Conservation (phyloP, 2,329 filamentous ascomycete species). For the Diaporthe longicolla region DNA sequence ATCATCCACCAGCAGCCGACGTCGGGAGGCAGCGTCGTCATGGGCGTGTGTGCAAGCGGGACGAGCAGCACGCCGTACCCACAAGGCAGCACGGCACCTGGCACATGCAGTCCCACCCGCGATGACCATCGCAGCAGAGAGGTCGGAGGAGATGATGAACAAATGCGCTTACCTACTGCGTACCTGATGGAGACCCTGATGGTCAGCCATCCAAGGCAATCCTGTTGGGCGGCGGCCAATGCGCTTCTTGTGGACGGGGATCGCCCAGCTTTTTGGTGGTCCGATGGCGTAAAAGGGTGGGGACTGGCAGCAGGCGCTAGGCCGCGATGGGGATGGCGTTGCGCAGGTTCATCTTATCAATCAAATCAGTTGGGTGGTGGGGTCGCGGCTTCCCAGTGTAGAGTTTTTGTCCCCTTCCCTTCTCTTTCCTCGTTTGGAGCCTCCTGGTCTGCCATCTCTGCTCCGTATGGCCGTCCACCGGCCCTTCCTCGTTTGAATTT, state of each 20-base stretch:
- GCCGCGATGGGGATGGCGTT: constrained; percentile 21
- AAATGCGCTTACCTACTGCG: constrained; percentile 37
- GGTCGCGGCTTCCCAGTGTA: not conserved
- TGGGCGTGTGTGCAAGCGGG: not conserved
- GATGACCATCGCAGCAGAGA: constrained; percentile 10
- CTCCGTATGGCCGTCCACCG: not conserved
- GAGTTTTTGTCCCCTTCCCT: not conserved
- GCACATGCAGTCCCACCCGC: not conserved
- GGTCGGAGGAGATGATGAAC: not conserved
- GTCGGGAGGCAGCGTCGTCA: constrained; percentile 19
- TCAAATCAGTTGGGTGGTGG: constrained; percentile 38
- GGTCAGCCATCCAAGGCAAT: constrained; percentile 33
- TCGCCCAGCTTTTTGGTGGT: not conserved
- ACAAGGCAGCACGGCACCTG: not conserved
- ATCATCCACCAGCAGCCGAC: constrained; percentile 10
- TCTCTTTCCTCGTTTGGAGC: not conserved
- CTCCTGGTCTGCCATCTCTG: not conserved
- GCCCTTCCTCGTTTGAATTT: constrained; percentile 6
- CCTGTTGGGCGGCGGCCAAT: constrained; percentile 34
- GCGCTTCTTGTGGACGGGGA: not conserved
- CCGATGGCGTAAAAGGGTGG: constrained; percentile 27
- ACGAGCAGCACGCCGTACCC: not conserved
- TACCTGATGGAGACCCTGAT: constrained; percentile 11
- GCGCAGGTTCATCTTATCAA: constrained; percentile 43
- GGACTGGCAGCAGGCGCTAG: not conserved